Base-by-base conservation (phyloP, 106 monocot genomes). In the Phalaenopsis aphrodite region DNA sequence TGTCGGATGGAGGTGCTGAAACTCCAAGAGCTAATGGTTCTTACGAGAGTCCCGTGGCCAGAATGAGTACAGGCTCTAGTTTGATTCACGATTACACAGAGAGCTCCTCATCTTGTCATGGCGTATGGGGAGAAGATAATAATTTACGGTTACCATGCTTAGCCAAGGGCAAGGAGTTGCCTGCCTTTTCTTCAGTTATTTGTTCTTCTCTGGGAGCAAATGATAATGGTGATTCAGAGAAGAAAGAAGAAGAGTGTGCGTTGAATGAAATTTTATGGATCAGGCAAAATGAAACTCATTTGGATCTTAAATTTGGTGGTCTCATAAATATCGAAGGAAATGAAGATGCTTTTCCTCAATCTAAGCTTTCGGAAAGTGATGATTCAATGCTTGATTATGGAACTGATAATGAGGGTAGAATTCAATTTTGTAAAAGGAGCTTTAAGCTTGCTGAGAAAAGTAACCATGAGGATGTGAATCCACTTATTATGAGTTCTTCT, bases 401-500 rank as follows among this genome's bases (percentile, higher is more conserved):
- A 46, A 77, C 83, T 18, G 86, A 89, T 46, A 76, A 55, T n/a
- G 87, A 80, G 46, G 80, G 49, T 55, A 69, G 73, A 39, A 57
- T 41, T 69, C 42, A 30, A 24, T 42, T 47, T 45, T 19, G 47
- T 43, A 74, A 30, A 23, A 72, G 72, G 7, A 47, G 23, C 4
- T 55, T 64, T 36, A 72, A 37, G 8, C 8, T 8, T 43, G 46
- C 21, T 38, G 56, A 68, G 17, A 75, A 80, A 49, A 78, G 11
- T 17, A 61, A 79, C 19, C 30, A 37, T 48, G 74, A 73, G 21
- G 65, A 55, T 58, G 55, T 12, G 1, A 84, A 84, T 73, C 84
- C 88, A 16, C 67, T 88, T 16, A 49, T 88, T 19, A 85, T 91
- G 77, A 86, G 77, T 76, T 81, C 88, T 19, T 84, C 78, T 6